Percentiles rank a stretch among this genome's conserved stretches.
These are phyloP conservation scores for Salmacisia buchloeana DNA, from an alignment of 1,284 basidiomycete genomes.

Conservation along the genomic window DNA sequence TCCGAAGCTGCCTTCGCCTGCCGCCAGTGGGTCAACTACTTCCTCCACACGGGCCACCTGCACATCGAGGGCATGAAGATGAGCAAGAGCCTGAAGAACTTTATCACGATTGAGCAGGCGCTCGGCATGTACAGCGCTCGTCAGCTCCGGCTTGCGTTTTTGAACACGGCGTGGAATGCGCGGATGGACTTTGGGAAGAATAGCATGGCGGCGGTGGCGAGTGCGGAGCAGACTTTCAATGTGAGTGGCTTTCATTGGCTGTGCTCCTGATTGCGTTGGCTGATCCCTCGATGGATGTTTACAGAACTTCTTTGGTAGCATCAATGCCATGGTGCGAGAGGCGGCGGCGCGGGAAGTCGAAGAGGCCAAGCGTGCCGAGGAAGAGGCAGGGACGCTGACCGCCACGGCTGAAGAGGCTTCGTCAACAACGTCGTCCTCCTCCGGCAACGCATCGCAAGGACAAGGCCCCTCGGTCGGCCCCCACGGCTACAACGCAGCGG, in stretches of 20 bases:
- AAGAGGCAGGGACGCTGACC: neutral
- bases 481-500: conserved; percentile 51
- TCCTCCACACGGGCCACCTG: conserved; percentile 94
- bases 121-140: conserved; percentile 75
- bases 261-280: neutral
- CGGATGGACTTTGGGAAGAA: conserved; percentile 92
- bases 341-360: conserved; percentile 4
- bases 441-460: no score
- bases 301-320: conserved; percentile 88
- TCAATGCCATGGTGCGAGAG: conserved; percentile 65
- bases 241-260: conserved; percentile 55
- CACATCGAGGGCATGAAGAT: conserved; percentile 99
- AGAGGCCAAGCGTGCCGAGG: conserved; percentile 44
- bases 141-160: conserved; percentile 88
- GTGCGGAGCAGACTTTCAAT: conserved; percentile 78
- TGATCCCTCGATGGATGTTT: neutral
- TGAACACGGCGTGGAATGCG: conserved; percentile 84
- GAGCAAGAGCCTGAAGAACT: conserved; percentile 99
- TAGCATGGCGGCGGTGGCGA: conserved; percentile 76
- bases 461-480: no score
- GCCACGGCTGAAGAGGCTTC: neutral
- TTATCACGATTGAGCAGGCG: conserved; percentile 98
- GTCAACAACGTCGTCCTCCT: neutral
- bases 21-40: conserved; percentile 95
- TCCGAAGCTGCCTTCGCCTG: conserved; percentile 70